Evolutionary conservation across 192 early-diverging fungal species (phyloP).

Genomic region (Allomyces javanicus): DNA sequence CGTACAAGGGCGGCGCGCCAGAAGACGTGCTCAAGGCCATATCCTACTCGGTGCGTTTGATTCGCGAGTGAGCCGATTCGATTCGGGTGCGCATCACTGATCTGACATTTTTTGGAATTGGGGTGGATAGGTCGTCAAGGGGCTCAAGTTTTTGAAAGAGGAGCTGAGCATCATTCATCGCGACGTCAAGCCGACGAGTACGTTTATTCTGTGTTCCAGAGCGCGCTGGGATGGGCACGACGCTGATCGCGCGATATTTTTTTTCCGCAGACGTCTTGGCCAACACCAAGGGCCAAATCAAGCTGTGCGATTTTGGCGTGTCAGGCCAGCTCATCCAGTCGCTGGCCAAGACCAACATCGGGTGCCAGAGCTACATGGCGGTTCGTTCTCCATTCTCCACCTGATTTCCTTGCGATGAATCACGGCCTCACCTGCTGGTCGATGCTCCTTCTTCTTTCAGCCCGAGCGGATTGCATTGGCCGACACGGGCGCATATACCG

Average conservation of each 20-base stretch:
- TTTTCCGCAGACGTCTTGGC: slow-evolving; percentile 41
- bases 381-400: too few relatives aligned
- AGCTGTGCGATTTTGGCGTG: slow-evolving; percentile 93
- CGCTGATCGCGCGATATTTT: too few relatives aligned
- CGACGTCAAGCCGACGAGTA: slow-evolving; percentile 7
- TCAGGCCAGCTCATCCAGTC: slow-evolving; percentile 74
- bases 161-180: slow-evolving; percentile 76
- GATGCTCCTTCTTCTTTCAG: too few relatives aligned
- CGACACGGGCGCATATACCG: slow-evolving; percentile 47
- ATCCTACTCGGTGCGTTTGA: slow-evolving; percentile 35
- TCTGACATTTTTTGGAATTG: slow-evolving; percentile 1
- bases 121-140: slow-evolving; percentile 46
- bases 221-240: too few relatives aligned
- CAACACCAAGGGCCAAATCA: slow-evolving; percentile 70
- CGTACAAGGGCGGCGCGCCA: slow-evolving; percentile 54
- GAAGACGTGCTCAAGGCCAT: slow-evolving; percentile 62
- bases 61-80: too few relatives aligned
- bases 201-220: background rate
- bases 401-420: too few relatives aligned
- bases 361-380: slow-evolving; percentile 90
- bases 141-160: slow-evolving; percentile 69
- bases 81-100: too few relatives aligned
- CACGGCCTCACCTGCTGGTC: too few relatives aligned
- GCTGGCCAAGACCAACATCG: slow-evolving; percentile 80
- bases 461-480: slow-evolving; percentile 65